Base-by-base conservation (phyloP, 2,329 filamentous ascomycete species). In the Pseudogymnoascus sp. region DNA sequence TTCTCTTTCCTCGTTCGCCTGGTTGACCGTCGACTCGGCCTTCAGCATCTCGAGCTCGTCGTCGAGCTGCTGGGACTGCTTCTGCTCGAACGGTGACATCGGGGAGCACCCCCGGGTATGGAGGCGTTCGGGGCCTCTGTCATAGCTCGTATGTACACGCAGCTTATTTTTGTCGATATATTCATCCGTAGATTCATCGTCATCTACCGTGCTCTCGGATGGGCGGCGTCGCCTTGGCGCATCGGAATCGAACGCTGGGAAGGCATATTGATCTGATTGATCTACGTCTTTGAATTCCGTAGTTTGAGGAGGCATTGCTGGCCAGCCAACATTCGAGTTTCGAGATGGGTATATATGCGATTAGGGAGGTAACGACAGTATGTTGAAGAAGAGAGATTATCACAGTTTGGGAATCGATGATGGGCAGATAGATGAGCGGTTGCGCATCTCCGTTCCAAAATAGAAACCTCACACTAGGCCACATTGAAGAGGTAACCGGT, bases 31-130 rank as follows among this genome's bases (percentile, higher is more conserved):
- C 10, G 84, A 79, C 74, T 90, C 88, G 1, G 86, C 83, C 67
- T 87, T 82, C 53, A 89, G 77, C 71, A 90, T 76, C 46, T 83
- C 79, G 61, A 90, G 74, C 65, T 90, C 87, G 73, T 90, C 88
- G 63, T 88, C 82, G 31, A 89, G 75, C 56, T 85, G 78, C 65
- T 80, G 79, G 5, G 82, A 80, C 69, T 86, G 79, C 40, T 86
- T 79, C 14, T 78, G 79, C 64, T 81, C 78, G 0, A 84, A 84
- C 1, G 83, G 81, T 0, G 85, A 87, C 42, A 70, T 64, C 4
- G 72, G 69, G 1, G 69, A 70, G 11, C n/a, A 14, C 11, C 56
- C 50, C 18, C 61, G 64, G 69, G 65, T 72, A 64, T 12, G 68
- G 28, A 61, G 65, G 25, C 67, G 60, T 36, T 74, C 71, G n/a